Conservation (phyloP, 2,329 filamentous ascomycete species). For the Pseudocercospora macadamiae region DNA sequence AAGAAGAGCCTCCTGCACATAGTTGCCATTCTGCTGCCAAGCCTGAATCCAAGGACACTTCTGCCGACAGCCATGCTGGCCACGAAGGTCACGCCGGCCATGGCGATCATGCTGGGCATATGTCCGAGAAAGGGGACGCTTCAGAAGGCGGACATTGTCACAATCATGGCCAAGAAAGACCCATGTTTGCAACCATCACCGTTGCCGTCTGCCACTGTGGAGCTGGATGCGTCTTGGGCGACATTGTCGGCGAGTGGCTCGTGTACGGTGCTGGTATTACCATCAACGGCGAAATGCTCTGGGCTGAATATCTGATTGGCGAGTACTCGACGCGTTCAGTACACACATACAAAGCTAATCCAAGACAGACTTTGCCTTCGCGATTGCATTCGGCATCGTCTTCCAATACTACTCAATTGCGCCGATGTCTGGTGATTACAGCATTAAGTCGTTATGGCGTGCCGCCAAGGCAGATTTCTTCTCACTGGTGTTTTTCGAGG, state of each 20-base stretch:
- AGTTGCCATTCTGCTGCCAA: not conserved
- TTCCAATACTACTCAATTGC: constrained; percentile 42
- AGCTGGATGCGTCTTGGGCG: constrained; percentile 39
- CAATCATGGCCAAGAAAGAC: constrained; percentile 19
- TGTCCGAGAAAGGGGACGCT: too few relatives aligned
- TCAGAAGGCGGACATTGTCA: too few relatives aligned
- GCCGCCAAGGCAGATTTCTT: constrained; percentile 37
- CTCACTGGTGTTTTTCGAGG: constrained; percentile 35
- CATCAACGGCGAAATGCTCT: constrained; percentile 28
- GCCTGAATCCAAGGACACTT: not conserved
- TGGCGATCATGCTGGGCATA: too few relatives aligned
- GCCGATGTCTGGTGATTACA: constrained; percentile 37
- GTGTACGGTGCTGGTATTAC: constrained; percentile 34
- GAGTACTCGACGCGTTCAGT: not conserved
- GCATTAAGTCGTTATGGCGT: constrained; percentile 29
- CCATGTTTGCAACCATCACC: constrained; percentile 33
- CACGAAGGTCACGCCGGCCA: too few relatives aligned
- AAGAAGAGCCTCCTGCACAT: not conserved
- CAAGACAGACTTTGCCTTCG: constrained; percentile 34
- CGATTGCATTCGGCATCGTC: constrained; percentile 35
- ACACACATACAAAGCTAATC: not conserved
- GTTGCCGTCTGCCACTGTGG: constrained; percentile 39
- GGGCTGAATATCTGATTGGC: constrained; percentile 23
- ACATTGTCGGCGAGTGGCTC: constrained; percentile 40
- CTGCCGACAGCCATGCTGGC: not conserved